These are phyloP conservation scores for Leccinellum rugosiceps DNA, from an alignment of 768 basidiomycete species.

Conservation along the genomic window DNA sequence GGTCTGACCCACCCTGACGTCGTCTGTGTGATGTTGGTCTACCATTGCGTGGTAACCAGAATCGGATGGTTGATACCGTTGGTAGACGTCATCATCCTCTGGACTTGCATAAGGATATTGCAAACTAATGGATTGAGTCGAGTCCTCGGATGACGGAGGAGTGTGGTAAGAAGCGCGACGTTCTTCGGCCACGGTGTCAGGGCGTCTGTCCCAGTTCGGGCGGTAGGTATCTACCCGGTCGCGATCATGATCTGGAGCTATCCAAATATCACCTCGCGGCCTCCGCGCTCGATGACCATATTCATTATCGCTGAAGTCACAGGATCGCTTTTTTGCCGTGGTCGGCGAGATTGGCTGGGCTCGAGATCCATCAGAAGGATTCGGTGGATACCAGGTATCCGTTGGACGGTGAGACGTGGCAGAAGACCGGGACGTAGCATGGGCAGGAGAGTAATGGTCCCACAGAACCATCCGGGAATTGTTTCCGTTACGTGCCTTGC, in stretches of 20 bases:
- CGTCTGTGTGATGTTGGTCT: constrained; percentile 6
- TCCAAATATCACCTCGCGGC: constrained; percentile 22
- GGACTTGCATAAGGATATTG: constrained; percentile 11
- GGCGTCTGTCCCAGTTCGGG: constrained; percentile 8
- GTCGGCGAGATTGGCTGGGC: constrained; percentile 18
- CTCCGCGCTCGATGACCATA: constrained; percentile 20
- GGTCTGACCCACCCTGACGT: constrained; percentile 3
- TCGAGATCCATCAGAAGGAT: constrained; percentile 8
- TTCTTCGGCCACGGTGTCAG: constrained; percentile 14
- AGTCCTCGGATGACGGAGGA: not conserved
- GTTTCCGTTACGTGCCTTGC: constrained; percentile 1
- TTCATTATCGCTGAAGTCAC: constrained; percentile 22
- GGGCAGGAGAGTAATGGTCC: constrained; percentile 14
- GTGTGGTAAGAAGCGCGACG: constrained; percentile 6
- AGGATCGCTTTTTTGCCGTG: constrained; percentile 20
- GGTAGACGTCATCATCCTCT: constrained; percentile 14
- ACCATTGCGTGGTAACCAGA: not conserved
- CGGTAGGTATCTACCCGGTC: constrained; percentile 6
- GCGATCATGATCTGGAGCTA: constrained; percentile 8
- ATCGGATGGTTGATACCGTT: constrained; percentile 5
- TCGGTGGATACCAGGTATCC: constrained; percentile 8
- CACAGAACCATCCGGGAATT: not conserved
- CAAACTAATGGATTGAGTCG: not conserved
- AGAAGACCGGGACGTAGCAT: not conserved
- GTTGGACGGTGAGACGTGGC: not conserved